Evolutionary conservation across 768 basidiomycete genomes (phyloP), one percentile per base, ranked within the genome.

Genomic region (Xerocomellus chrysenteron): DNA sequence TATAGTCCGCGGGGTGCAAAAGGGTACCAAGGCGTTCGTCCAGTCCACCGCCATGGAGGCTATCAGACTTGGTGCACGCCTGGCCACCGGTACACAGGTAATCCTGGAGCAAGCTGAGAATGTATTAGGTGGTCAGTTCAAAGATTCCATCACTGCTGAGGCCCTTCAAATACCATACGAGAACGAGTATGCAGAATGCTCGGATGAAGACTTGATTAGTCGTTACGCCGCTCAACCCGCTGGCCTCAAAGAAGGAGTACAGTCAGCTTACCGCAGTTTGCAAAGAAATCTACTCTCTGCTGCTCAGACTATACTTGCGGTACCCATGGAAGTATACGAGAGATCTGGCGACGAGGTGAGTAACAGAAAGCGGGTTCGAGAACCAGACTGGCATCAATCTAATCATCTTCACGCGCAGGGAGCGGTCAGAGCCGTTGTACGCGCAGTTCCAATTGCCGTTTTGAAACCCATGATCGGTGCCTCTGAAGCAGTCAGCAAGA

Each of bases 241-340:
- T 39, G 86, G 90, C 66, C 79, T 96, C 40, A 83, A 76, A 64
- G 93, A 98, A 67, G 97, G 97, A 16, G 78, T 99, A 35, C 85
- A 94, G 59, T 86, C 85, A 0, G 97, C 95, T n/a, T 98, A 98
- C 71, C 84, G 80, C 68, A 95, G 92, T 66, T 72, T 99, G 65
- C 85, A 82, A 50, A 85, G 77, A 66, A 98, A 98, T 72, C 71
- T 99, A 58, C 89, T 87, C 64, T 92, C 91, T 42, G 97, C 97
- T 28, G 97, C 96, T 26, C 96, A 99, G 75, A 99, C 97, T 0
- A 98, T 99, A 58, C 81, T 99, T 37, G 96, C 97, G 1, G 93
- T 99, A 1, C 97, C 97, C 1, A 98, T 98, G 96, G 97, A 98
- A 72, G 94, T 98, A 12, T 96, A 98, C 64, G 97, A 99, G 73